Evolutionary conservation across 805 yeast genomes (phyloP).

Genomic region (Ogataea thermomethanolica): DNA sequence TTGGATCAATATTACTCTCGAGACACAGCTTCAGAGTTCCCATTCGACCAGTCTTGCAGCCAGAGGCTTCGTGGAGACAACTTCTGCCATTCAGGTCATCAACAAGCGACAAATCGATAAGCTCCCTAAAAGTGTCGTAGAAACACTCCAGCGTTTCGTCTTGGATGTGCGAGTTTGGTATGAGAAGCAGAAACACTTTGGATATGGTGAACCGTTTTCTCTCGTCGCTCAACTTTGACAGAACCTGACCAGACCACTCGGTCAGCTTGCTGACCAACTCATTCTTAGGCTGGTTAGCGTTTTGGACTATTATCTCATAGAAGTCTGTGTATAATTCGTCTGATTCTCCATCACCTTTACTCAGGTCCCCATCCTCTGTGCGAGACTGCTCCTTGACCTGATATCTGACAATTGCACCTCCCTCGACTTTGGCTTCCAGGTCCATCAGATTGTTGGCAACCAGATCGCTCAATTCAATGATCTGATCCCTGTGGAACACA

Average conservation of each 20-base stretch:
- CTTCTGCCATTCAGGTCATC: constrained; percentile 75
- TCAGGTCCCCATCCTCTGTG: constrained; percentile 1
- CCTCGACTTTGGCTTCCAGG: constrained; percentile 63
- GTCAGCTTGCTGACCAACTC: constrained; percentile 29
- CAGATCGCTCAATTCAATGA: constrained; percentile 77
- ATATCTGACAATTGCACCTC: constrained; percentile 31
- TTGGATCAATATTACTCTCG: constrained; percentile 24
- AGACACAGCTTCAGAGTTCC: constrained; percentile 28
- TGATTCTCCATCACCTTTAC: constrained; percentile 35
- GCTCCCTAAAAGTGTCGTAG: constrained; percentile 45
- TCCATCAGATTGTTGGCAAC: constrained; percentile 67
- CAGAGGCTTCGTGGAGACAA: constrained; percentile 67
- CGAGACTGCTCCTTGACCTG: constrained; percentile 14
- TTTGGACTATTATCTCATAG: constrained; percentile 34
- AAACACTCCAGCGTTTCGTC: constrained; percentile 54
- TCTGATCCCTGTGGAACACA: constrained; percentile 85
- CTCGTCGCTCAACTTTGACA: constrained; percentile 39
- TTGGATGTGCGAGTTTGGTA: constrained; percentile 60
- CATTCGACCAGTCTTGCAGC: constrained; percentile 26
- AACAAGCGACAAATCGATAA: constrained; percentile 57
- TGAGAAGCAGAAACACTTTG: constrained; percentile 66
- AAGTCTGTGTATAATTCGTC: constrained; percentile 75
- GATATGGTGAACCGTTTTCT: constrained; percentile 51
- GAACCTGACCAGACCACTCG: constrained; percentile 42
- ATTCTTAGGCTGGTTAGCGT: constrained; percentile 36